Conservation (phyloP, 441 rosid species). For the Daphne laureola region DNA sequence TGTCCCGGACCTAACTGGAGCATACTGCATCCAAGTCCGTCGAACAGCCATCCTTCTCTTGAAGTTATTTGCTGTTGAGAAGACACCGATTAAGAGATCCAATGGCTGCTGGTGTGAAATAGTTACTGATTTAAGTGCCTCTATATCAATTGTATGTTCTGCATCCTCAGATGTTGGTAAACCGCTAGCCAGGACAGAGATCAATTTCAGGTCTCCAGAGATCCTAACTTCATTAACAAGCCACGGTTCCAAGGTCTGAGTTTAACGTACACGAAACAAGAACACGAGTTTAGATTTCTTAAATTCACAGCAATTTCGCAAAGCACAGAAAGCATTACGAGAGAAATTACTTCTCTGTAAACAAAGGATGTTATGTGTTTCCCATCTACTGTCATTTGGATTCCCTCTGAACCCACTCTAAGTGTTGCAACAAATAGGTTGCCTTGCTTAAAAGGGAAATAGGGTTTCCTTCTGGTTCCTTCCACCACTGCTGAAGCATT, state of each 20-base stretch:
- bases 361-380: slow-evolving; percentile 68
- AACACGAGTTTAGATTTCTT: slow-evolving; percentile 9
- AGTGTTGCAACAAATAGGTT: slow-evolving; percentile 57
- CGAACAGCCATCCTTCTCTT: slow-evolving; percentile 93
- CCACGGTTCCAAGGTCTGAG: slow-evolving; percentile 74
- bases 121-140: slow-evolving; percentile 56
- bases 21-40: slow-evolving; percentile 97
- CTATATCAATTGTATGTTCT: slow-evolving; percentile 55
- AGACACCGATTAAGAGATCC: slow-evolving; percentile 85
- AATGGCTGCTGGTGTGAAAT: slow-evolving; percentile 40
- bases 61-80: slow-evolving; percentile 92
- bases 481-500: slow-evolving; percentile 29
- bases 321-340: slow-evolving; percentile 13
- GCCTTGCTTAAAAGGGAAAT: slow-evolving; percentile 62
- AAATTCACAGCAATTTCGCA: slow-evolving; percentile 11
- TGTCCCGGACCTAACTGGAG: slow-evolving; percentile 62
- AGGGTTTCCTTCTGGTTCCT: slow-evolving; percentile 41
- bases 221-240: slow-evolving; percentile 58
- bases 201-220: slow-evolving; percentile 44
- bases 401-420: slow-evolving; percentile 63
- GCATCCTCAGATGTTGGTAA: slow-evolving; percentile 65
- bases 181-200: slow-evolving; percentile 60
- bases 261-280: slow-evolving; percentile 11
- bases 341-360: slow-evolving; percentile 52
- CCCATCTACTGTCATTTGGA: slow-evolving; percentile 72